Conservation (phyloP, 164 flowering plant genomes). For the Vitis labrusca region DNA sequence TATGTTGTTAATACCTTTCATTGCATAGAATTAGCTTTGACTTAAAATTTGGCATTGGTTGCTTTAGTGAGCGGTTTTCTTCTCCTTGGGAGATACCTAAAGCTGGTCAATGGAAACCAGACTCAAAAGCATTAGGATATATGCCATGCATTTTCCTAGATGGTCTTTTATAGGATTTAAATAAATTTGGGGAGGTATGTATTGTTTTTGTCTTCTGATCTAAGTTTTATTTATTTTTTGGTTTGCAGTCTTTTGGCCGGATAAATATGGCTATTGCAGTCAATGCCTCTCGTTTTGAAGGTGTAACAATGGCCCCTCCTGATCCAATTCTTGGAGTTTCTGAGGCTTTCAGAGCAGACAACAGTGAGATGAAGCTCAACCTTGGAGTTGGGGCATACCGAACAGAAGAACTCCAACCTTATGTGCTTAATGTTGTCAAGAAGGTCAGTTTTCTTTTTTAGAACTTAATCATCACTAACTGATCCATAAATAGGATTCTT, state of each 20-base stretch:
- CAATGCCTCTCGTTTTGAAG: constrained; percentile 79
- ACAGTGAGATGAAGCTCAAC: constrained; percentile 70
- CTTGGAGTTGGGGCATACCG: constrained; percentile 99
- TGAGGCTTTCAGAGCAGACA: constrained; percentile 94
- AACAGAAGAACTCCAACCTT: constrained; percentile 96
- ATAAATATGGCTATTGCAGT: constrained; percentile 62
- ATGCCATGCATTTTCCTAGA: too few species aligned
- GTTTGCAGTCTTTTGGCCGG: constrained; percentile 57
- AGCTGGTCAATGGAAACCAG: too few species aligned
- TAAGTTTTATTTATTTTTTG: constrained; percentile 7
- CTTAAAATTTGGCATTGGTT: too few species aligned
- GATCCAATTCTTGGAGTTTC: constrained; percentile 98
- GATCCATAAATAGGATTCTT: not conserved
- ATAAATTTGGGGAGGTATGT: not conserved
- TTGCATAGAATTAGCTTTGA: too few species aligned
- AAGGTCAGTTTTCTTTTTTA: constrained; percentile 46
- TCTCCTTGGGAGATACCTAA: too few species aligned
- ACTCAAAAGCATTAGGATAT: too few species aligned
- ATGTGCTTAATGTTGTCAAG: constrained; percentile 92
- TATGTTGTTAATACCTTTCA: too few species aligned
- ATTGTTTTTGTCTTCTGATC: not conserved
- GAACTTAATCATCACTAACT: not conserved
- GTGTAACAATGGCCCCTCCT: constrained; percentile 93
- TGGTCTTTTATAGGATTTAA: not conserved
- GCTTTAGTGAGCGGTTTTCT: too few species aligned